Evolutionary conservation across 441 rosid species (phyloP).

Genomic region (Gossypium aridum): DNA sequence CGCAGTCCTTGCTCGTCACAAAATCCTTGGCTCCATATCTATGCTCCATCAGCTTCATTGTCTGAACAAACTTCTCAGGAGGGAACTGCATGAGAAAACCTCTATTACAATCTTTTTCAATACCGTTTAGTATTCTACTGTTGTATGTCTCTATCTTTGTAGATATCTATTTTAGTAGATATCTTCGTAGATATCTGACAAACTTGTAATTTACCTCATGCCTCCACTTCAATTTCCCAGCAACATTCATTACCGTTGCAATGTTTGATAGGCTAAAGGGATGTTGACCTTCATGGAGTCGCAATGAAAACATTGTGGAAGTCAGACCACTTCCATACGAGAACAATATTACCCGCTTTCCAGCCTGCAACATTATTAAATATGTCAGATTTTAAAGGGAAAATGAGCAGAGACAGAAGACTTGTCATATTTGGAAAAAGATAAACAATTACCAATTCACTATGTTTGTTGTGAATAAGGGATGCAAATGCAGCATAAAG

Average conservation of each 20-base stretch:
- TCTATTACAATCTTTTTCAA: not conserved
- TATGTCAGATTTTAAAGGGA: slow-evolving; percentile 6
- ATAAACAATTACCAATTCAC: slow-evolving; percentile 53
- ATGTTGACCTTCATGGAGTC: slow-evolving; percentile 47
- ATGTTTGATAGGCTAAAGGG: slow-evolving; percentile 83
- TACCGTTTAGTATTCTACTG: not conserved
- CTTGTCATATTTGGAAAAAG: not conserved
- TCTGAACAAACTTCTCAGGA: slow-evolving; percentile 84
- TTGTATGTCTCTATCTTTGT: not conserved
- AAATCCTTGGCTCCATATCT: slow-evolving; percentile 92
- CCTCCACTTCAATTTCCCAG: slow-evolving; percentile 69
- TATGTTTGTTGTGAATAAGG: slow-evolving; percentile 69
- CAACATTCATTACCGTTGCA: slow-evolving; percentile 65
- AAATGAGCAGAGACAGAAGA: not conserved
- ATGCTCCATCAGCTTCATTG: slow-evolving; percentile 89
- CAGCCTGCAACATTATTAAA: slow-evolving; percentile 40
- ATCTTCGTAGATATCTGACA: not conserved
- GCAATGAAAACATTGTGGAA: slow-evolving; percentile 86
- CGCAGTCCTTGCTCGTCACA: slow-evolving; percentile 79
- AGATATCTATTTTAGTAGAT: not conserved
- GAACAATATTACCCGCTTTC: slow-evolving; percentile 75
- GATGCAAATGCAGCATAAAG: slow-evolving; percentile 92
- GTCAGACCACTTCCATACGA: slow-evolving; percentile 94
- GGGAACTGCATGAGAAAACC: slow-evolving; percentile 40
- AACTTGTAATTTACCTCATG: slow-evolving; percentile 58